Percentiles rank a stretch among this genome's conserved stretches.
Conservation (phyloP, 352 stramenopile genomes). For the Pythium sukuiense region DNA sequence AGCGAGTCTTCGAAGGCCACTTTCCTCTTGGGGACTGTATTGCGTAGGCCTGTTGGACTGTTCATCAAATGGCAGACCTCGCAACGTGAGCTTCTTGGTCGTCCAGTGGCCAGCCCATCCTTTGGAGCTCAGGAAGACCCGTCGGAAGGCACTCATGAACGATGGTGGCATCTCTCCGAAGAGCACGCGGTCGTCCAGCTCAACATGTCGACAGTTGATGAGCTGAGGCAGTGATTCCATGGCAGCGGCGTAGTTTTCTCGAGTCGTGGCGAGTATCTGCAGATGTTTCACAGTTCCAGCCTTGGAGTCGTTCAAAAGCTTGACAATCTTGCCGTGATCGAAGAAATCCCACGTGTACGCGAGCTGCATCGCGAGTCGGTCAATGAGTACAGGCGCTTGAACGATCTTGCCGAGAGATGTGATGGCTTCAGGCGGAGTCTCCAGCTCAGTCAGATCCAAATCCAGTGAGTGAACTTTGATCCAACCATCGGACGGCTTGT, state of each 20-base stretch:
- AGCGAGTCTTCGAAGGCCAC: background rate
- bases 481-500: background rate
- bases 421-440: background rate
- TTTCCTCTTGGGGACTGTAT: too few species aligned
- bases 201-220: background rate
- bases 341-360: constrained; percentile 3
- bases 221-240: background rate
- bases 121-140: background rate
- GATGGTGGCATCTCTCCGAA: background rate
- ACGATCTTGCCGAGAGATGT: background rate
- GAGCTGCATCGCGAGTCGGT: background rate
- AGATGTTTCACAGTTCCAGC: background rate
- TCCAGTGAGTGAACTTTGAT: background rate
- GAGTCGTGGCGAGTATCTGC: background rate
- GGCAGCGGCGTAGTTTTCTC: background rate
- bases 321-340: background rate
- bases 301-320: background rate
- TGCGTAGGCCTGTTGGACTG: background rate
- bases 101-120: background rate
- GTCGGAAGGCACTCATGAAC: constrained; percentile 1
- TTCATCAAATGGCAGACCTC: background rate
- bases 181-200: background rate
- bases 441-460: background rate
- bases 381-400: background rate
- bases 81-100: background rate